phyloP scores from a whole-genome alignment of 768 basidiomycete species.

The Boletus tomentosulus region DNA sequence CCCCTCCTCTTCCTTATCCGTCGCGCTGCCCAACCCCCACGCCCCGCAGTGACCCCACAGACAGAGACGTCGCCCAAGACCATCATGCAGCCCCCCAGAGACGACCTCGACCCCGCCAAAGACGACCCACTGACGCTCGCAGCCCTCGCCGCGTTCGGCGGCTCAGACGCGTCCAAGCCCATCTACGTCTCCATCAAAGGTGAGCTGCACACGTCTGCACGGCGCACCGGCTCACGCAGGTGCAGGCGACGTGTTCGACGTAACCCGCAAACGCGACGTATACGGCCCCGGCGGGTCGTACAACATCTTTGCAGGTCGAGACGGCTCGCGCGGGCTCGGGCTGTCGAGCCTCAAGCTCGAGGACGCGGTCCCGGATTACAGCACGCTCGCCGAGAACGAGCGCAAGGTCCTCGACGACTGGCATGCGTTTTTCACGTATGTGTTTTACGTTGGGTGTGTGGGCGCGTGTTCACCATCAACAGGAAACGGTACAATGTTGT shows the following conservation, averaged over 20 bases:
- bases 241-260: slow-evolving; percentile 86
- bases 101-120: slow-evolving; percentile 66
- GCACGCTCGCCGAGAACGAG: slow-evolving; percentile 64
- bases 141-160: slow-evolving; percentile 68
- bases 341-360: slow-evolving; percentile 83
- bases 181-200: slow-evolving; percentile 96
- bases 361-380: slow-evolving; percentile 88
- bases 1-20: slow-evolving; percentile 28
- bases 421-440: slow-evolving; percentile 83
- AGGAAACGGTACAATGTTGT: slow-evolving; percentile 89
- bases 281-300: slow-evolving; percentile 83
- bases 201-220: slow-evolving; percentile 29
- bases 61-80: slow-evolving; percentile 41
- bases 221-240: slow-evolving; percentile 1
- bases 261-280: slow-evolving; percentile 77
- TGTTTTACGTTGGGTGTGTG: slow-evolving; percentile 14
- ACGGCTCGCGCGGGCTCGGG: slow-evolving; percentile 85
- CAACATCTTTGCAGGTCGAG: slow-evolving; percentile 88
- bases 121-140: slow-evolving; percentile 69
- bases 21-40: slow-evolving; percentile 5
- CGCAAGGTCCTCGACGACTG: slow-evolving; percentile 83
- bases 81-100: slow-evolving; percentile 67
- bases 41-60: slow-evolving; percentile 8
- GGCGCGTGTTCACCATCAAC: not conserved
- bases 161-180: slow-evolving; percentile 57